Evolutionary conservation across 1,284 basidiomycete genomes (phyloP).

Genomic region (Ceratobasidium sp.): DNA sequence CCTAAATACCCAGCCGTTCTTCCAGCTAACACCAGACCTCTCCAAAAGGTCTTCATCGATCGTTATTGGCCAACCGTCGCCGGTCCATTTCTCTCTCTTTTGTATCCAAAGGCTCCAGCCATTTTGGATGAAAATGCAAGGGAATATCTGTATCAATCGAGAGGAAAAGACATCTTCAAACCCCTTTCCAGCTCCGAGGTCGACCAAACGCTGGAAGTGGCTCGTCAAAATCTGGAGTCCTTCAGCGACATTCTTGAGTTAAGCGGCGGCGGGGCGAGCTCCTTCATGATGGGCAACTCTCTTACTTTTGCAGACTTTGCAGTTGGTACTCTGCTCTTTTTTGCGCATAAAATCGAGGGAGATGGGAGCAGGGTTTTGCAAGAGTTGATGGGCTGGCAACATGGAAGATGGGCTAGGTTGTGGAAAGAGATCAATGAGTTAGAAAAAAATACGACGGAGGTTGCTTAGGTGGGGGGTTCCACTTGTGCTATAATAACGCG

Average conservation of each 20-base stretch:
- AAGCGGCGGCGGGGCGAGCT: not conserved
- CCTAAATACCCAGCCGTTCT: constrained; percentile 39
- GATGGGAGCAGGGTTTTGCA: constrained; percentile 6
- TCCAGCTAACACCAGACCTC: constrained; percentile 14
- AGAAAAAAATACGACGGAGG: constrained; percentile 2
- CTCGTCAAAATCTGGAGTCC: not conserved
- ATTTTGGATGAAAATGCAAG: constrained; percentile 42
- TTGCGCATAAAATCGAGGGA: not conserved
- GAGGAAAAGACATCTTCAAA: constrained; percentile 4
- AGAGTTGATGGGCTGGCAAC: constrained; percentile 2
- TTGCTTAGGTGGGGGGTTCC: not conserved
- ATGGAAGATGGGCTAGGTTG: constrained; percentile 5
- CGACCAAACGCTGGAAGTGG: not conserved
- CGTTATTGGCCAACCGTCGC: constrained; percentile 14
- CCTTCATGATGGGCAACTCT: constrained; percentile 13
- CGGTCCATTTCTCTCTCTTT: not conserved
- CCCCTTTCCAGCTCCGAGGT: not conserved
- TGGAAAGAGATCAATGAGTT: constrained; percentile 11
- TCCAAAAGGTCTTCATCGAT: constrained; percentile 35
- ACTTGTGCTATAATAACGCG: too few relatives aligned
- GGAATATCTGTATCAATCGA: constrained; percentile 23
- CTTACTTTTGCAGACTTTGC: constrained; percentile 27
- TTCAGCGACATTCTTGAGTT: constrained; percentile 8
- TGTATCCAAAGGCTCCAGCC: not conserved
- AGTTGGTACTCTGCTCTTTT: constrained; percentile 5